Conservation (phyloP, 805 yeast genomes). For the Hanseniaspora lachancei region DNA sequence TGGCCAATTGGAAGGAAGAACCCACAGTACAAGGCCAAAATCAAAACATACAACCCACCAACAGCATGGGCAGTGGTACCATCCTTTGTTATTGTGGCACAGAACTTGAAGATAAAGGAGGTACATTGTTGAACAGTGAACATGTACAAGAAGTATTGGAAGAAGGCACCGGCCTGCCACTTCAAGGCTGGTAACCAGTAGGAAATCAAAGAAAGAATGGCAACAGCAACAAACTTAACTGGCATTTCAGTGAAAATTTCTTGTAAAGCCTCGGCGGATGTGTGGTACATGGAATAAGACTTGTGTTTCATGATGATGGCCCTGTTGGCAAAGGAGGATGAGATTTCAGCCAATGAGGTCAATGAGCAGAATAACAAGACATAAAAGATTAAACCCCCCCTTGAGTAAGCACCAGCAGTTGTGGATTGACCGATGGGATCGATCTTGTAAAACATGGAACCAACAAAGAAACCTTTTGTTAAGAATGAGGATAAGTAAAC, state of each 20-base stretch:
- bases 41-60: conserved; percentile 42
- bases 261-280: conserved; percentile 52
- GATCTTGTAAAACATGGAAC: conserved; percentile 46
- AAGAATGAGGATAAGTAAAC: conserved; percentile 40
- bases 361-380: conserved; percentile 48
- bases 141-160: conserved; percentile 36
- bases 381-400: conserved; percentile 53
- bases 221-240: conserved; percentile 37
- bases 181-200: conserved; percentile 44
- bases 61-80: conserved; percentile 45
- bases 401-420: conserved; percentile 45
- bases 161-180: conserved; percentile 42
- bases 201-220: conserved; percentile 35
- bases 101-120: conserved; percentile 40
- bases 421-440: conserved; percentile 28
- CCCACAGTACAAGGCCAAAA: conserved; percentile 46
- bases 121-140: conserved; percentile 39
- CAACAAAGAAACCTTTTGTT: conserved; percentile 45
- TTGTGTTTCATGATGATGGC: conserved; percentile 54
- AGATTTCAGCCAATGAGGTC: conserved; percentile 49
- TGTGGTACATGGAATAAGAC: conserved; percentile 48
- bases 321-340: conserved; percentile 45
- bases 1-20: conserved; percentile 34
- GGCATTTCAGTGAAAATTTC: conserved; percentile 46
- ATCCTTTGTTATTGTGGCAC: conserved; percentile 40